Evolutionary conservation across 768 basidiomycete genomes (phyloP).

Genomic region (Pleurotus pulmonarius): DNA sequence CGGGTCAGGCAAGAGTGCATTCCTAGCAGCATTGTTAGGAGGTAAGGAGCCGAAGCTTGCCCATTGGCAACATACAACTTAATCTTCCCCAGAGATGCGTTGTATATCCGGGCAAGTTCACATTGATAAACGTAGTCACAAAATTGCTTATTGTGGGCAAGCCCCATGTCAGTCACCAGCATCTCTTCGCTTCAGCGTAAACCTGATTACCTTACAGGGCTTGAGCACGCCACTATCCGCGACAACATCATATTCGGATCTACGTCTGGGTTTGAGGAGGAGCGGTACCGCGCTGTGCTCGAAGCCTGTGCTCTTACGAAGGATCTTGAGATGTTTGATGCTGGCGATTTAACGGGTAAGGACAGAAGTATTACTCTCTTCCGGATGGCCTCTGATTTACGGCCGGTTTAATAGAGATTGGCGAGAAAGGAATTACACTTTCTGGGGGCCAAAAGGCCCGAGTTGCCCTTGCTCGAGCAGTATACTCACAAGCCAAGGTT

Average conservation of each 20-base stretch:
- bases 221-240: constrained; percentile 76
- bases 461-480: constrained; percentile 72
- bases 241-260: constrained; percentile 81
- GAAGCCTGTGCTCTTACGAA: constrained; percentile 72
- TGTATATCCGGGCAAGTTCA: constrained; percentile 50
- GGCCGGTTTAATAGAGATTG: constrained; percentile 48
- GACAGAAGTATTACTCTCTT: neutral
- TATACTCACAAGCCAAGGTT: constrained; percentile 70
- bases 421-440: constrained; percentile 78
- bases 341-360: constrained; percentile 74
- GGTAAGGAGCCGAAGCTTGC: constrained; percentile 32
- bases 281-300: constrained; percentile 64
- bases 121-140: constrained; percentile 53
- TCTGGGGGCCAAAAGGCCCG: constrained; percentile 74
- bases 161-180: constrained; percentile 47
- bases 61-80: neutral
- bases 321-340: constrained; percentile 69
- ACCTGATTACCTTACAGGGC: constrained; percentile 41
- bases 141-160: constrained; percentile 68
- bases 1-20: constrained; percentile 66
- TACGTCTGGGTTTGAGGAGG: constrained; percentile 50
- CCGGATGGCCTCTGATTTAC: neutral
- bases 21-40: constrained; percentile 63
- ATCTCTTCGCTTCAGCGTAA: constrained; percentile 11
- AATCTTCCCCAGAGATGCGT: constrained; percentile 46